A percentile compares a stretch with the other conserved stretches of the same genome.
These are phyloP conservation scores for Neltuma alba DNA, from an alignment of 306 rosid species.

Conservation along the genomic window DNA sequence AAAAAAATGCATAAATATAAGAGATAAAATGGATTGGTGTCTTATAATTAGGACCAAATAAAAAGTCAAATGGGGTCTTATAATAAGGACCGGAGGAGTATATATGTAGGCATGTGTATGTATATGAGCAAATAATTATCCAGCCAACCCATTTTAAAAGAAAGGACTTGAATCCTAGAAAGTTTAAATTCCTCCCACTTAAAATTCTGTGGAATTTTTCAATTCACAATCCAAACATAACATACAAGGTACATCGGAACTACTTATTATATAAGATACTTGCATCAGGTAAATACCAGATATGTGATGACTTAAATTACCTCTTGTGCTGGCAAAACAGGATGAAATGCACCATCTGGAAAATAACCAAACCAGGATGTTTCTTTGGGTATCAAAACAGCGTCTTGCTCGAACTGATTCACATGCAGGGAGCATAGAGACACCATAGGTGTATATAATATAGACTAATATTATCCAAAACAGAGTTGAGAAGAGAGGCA, in stretches of 20 bases:
- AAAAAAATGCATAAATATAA: too few relatives aligned
- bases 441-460: not conserved
- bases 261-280: not conserved
- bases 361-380: slow-evolving; percentile 80
- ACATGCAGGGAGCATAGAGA: slow-evolving; percentile 14
- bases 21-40: too few relatives aligned
- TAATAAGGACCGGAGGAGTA: too few relatives aligned
- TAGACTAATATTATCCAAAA: not conserved
- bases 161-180: not conserved
- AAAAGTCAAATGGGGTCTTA: too few relatives aligned
- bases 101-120: too few relatives aligned
- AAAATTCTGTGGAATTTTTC: too few relatives aligned
- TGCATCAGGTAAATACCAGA: slow-evolving; percentile 2
- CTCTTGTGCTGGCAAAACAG: slow-evolving; percentile 62
- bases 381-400: slow-evolving; percentile 65
- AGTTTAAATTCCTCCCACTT: too few relatives aligned
- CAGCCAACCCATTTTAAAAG: too few relatives aligned
- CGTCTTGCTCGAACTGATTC: slow-evolving; percentile 66
- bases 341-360: slow-evolving; percentile 62
- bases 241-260: not conserved
- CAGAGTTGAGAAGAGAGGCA: slow-evolving; percentile 23
- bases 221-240: too few relatives aligned
- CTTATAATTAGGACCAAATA: too few relatives aligned
- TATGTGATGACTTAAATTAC: slow-evolving; percentile 40
- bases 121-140: too few relatives aligned